Conservation (phyloP, 495 filamentous ascomycete species). For the Friedmanniomyces simplex region DNA sequence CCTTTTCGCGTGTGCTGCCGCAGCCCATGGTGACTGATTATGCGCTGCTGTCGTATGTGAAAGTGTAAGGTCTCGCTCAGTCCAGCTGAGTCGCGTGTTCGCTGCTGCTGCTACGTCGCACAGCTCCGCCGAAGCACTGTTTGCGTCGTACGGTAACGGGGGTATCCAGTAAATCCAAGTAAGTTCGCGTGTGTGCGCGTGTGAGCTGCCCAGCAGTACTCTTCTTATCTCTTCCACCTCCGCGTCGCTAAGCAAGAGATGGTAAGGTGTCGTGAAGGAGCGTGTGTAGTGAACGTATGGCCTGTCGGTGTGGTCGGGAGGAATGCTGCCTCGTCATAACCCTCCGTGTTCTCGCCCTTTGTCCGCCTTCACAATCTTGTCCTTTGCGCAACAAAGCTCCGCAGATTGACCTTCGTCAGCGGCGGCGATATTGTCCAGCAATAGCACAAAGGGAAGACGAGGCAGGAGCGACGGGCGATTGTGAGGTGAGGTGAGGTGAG, state of each 20-base stretch:
- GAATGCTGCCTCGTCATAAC: neutral
- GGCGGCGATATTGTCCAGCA: neutral
- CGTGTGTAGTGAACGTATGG: neutral
- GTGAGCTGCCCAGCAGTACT: neutral
- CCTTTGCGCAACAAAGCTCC: neutral
- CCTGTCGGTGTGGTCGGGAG: neutral
- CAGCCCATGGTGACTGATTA: slow-evolving; percentile 36
- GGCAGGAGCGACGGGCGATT: neutral
- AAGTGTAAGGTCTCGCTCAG: neutral
- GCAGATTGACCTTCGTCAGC: neutral
- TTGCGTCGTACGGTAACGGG: neutral
- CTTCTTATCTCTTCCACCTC: neutral
- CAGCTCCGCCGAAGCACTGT: neutral
- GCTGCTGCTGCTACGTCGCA: neutral
- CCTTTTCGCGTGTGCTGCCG: slow-evolving; percentile 57
- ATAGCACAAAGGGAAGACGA: neutral
- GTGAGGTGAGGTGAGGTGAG: neutral
- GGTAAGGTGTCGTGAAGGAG: neutral
- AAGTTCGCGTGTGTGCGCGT: neutral
- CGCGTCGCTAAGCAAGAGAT: neutral
- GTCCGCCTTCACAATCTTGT: neutral
- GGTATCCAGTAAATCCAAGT: neutral
- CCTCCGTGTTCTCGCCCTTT: neutral
- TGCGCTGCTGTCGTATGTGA: neutral
- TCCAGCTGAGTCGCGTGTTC: slow-evolving; percentile 6